Conservation (phyloP, 2,329 filamentous ascomycete genomes). For the Neocatenulostroma microsporum region DNA sequence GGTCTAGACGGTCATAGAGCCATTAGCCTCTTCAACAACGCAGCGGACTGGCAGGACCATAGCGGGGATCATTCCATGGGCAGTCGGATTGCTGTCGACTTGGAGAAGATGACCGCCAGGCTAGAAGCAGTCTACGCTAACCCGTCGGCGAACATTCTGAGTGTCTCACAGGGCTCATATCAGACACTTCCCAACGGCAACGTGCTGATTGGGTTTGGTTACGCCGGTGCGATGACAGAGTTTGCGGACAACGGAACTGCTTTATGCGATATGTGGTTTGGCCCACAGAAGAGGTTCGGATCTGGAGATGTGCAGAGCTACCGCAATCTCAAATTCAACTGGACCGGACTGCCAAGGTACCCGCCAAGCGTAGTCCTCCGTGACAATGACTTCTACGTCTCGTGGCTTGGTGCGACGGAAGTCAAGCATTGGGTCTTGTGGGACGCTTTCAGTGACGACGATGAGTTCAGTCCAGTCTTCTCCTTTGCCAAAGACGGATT, state of each 20-base stretch:
- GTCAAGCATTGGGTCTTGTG: conserved; percentile 40
- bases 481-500: too few relatives aligned
- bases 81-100: conserved; percentile 17
- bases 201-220: conserved; percentile 50
- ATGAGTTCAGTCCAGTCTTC: too few relatives aligned
- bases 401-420: conserved; percentile 41
- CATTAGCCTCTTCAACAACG: conserved; percentile 41
- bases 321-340: conserved; percentile 44
- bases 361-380: conserved; percentile 20
- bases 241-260: conserved; percentile 39
- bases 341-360: conserved; percentile 32
- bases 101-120: conserved; percentile 20
- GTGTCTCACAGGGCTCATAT: conserved; percentile 44
- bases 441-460: too few relatives aligned
- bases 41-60: conserved; percentile 31
- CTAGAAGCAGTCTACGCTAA: conserved; percentile 21
- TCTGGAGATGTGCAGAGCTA: conserved; percentile 38
- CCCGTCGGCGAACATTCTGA: conserved; percentile 33
- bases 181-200: conserved; percentile 48
- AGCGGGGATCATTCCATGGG: conserved; percentile 16
- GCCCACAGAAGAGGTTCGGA: conserved; percentile 38
- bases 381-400: conserved; percentile 38
- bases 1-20: conserved; percentile 23
- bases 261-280: conserved; percentile 47
- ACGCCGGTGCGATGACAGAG: conserved; percentile 32